Conservation (phyloP, 1,139 yeast genomes). For the Yamadazyma mexicana region DNA sequence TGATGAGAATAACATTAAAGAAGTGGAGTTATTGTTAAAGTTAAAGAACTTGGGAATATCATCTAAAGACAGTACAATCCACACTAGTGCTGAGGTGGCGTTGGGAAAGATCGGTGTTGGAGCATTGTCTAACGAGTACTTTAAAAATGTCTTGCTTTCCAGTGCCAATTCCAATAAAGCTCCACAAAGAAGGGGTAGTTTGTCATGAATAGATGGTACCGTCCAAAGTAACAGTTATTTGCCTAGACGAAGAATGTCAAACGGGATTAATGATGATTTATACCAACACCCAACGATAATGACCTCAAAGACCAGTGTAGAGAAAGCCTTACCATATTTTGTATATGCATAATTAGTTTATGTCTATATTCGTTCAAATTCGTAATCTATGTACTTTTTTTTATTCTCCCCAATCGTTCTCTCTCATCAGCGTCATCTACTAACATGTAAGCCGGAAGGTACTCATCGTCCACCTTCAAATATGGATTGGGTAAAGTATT, state of each 20-base stretch:
- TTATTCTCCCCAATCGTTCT: conserved; percentile 38
- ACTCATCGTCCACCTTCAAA: conserved; percentile 37
- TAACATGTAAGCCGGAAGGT: conserved; percentile 66
- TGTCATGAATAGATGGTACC: conserved; percentile 5
- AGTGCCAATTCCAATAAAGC: conserved; percentile 30
- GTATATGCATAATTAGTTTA: neutral
- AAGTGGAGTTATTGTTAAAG: conserved; percentile 68
- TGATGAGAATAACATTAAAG: conserved; percentile 75
- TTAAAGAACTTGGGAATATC: conserved; percentile 50
- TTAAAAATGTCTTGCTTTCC: conserved; percentile 34
- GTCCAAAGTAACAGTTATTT: too few species aligned
- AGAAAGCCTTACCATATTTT: too few species aligned
- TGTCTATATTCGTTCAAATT: neutral
- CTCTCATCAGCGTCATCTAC: conserved; percentile 61
- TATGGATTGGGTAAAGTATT: conserved; percentile 69
- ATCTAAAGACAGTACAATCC: conserved; percentile 40
- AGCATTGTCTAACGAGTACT: conserved; percentile 59
- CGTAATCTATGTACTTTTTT: conserved; percentile 7
- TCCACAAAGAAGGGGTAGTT: conserved; percentile 22
- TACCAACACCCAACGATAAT: too few species aligned
- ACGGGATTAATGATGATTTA: too few species aligned
- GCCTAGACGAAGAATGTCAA: too few species aligned
- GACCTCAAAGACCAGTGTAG: too few species aligned
- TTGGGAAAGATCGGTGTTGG: conserved; percentile 82
- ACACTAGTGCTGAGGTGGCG: conserved; percentile 80